phyloP scores from a whole-genome alignment of 2,329 filamentous ascomycete genomes.

The Venturia aucupariae region DNA sequence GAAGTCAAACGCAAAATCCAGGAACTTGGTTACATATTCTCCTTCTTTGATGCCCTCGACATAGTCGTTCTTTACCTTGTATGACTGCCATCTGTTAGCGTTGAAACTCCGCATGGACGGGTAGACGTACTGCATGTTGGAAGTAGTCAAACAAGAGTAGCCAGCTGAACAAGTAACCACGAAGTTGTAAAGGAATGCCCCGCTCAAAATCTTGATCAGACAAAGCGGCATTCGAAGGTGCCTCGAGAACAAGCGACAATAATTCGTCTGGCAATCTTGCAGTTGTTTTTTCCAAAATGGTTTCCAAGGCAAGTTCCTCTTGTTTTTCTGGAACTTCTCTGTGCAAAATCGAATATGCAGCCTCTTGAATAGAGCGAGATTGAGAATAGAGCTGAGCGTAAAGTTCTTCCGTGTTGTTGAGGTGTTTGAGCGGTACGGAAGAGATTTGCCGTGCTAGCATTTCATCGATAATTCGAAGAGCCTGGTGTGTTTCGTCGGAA shows the following conservation, averaged over 20 bases:
- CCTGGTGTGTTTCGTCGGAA: constrained; percentile 49
- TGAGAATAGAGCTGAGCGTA: constrained; percentile 69
- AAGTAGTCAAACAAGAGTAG: constrained; percentile 83
- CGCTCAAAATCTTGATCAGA: constrained; percentile 55
- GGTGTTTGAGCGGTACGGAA: constrained; percentile 51
- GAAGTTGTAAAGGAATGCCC: constrained; percentile 57
- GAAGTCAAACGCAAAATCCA: constrained; percentile 76
- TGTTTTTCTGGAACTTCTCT: constrained; percentile 68
- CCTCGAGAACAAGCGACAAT: constrained; percentile 70
- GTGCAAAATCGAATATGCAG: constrained; percentile 73
- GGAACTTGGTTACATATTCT: constrained; percentile 56
- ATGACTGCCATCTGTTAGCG: constrained; percentile 43
- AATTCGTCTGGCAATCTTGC: constrained; percentile 76
- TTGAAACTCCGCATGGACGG: background rate
- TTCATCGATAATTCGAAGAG: constrained; percentile 65
- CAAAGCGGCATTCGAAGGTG: constrained; percentile 61
- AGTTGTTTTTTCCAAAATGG: constrained; percentile 59
- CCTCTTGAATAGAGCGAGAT: constrained; percentile 65
- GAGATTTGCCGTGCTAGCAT: constrained; percentile 61
- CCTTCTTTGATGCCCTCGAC: constrained; percentile 67
- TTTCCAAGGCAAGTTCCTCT: constrained; percentile 73
- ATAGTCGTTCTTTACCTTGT: constrained; percentile 76
- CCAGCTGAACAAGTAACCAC: constrained; percentile 83
- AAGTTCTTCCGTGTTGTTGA: constrained; percentile 49
- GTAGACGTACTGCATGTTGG: constrained; percentile 46